phyloP scores from a whole-genome alignment of 495 filamentous ascomycete genomes.

The Podospora pseudoanserina region DNA sequence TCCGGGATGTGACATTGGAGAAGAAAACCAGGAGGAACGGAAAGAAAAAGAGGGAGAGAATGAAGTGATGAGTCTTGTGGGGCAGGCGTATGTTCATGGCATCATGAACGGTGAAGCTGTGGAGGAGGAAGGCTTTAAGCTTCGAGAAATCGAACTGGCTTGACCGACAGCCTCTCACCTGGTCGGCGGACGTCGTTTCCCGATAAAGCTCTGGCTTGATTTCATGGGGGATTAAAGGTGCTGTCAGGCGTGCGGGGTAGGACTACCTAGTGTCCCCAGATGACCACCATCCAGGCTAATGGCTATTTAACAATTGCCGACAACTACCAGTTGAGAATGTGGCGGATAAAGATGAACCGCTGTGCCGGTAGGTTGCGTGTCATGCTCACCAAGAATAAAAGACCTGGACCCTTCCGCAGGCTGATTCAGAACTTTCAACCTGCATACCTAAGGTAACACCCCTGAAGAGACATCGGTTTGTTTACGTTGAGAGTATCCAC shows the following conservation, averaged over 20 bases:
- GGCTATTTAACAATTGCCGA: neutral
- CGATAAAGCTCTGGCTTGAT: neutral
- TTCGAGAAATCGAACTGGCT: slow-evolving; percentile 7
- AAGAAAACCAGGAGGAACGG: neutral
- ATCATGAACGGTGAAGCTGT: slow-evolving; percentile 15
- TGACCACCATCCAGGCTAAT: neutral
- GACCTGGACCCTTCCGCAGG: neutral
- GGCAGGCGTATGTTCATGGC: slow-evolving; percentile 13
- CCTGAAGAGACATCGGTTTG: neutral
- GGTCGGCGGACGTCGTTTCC: neutral
- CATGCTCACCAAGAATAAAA: neutral
- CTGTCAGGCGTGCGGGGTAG: neutral
- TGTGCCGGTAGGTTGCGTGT: neutral
- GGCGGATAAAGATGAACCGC: neutral
- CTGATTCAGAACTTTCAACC: neutral
- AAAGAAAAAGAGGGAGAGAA: neutral
- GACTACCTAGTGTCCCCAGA: neutral
- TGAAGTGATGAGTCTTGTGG: slow-evolving; percentile 4
- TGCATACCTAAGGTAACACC: neutral
- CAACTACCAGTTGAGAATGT: neutral
- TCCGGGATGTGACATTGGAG: neutral
- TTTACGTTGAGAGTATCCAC: neutral
- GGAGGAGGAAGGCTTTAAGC: neutral
- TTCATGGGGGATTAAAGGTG: neutral
- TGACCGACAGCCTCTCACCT: neutral